Conservation (phyloP, 139 green algal species). For the Chlamydomonas asymmetrica region DNA sequence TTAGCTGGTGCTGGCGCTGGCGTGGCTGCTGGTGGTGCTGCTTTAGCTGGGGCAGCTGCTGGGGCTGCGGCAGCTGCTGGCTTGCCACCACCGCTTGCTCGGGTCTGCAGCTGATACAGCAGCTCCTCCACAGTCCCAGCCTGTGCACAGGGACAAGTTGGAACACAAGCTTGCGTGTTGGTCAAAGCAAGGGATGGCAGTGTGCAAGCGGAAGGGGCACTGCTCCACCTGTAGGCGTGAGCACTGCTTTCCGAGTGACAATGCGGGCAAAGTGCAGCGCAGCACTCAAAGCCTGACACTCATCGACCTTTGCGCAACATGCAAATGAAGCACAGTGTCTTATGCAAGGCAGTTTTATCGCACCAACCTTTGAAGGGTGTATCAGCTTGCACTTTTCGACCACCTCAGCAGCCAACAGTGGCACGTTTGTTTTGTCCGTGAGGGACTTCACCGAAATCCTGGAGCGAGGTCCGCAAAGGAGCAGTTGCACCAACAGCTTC, state of each 20-base stretch:
- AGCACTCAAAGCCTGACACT: not conserved
- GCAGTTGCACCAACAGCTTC: not conserved
- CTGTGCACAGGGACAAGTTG: constrained; percentile 21
- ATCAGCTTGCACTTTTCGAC: constrained; percentile 83
- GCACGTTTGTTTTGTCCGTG: constrained; percentile 53
- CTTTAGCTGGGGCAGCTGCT: constrained; percentile 6
- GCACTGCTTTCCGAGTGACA: too few relatives aligned
- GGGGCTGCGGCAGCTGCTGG: not conserved
- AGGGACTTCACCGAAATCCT: constrained; percentile 71
- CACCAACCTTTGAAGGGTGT: constrained; percentile 61
- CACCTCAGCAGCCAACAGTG: constrained; percentile 63
- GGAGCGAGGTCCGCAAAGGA: not conserved
- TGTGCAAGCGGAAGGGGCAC: not conserved
- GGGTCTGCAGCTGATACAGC: constrained; percentile 50
- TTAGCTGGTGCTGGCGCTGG: not conserved
- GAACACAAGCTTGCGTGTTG: not conserved
- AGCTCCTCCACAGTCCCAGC: constrained; percentile 53
- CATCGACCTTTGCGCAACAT: not conserved
- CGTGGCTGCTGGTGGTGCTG: not conserved
- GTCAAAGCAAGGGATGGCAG: not conserved
- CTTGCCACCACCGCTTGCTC: not conserved
- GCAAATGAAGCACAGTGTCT: not conserved
- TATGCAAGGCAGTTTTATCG: not conserved
- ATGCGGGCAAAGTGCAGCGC: not conserved
- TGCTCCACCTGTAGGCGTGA: too few relatives aligned